A percentile compares a stretch with the other conserved stretches of the same genome.
These are phyloP conservation scores for Tulasnella sp. DNA, from an alignment of 768 basidiomycete genomes.

Conservation along the genomic window DNA sequence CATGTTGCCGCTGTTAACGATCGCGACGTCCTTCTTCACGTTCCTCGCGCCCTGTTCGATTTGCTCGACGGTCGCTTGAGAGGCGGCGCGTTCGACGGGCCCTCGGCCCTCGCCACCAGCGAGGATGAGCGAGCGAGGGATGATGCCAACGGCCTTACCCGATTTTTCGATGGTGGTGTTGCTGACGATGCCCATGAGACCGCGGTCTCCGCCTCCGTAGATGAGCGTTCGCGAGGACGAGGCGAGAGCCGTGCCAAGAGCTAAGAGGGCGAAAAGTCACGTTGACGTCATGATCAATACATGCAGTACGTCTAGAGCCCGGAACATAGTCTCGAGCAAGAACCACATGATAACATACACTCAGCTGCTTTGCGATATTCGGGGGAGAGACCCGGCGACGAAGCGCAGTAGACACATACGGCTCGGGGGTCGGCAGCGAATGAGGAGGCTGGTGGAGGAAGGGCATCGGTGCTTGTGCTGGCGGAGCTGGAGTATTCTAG, in stretches of 20 bases:
- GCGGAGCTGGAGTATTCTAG: background rate
- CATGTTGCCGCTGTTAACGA: constrained; percentile 33
- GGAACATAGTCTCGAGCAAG: no score
- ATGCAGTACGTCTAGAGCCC: no score
- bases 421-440: constrained; percentile 18
- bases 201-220: constrained; percentile 80
- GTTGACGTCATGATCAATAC: no score
- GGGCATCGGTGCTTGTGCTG: background rate
- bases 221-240: constrained; percentile 52
- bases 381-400: constrained; percentile 59
- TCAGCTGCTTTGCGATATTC: constrained; percentile 64
- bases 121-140: constrained; percentile 70
- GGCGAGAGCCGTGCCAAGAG: no score
- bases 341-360: constrained; percentile 48
- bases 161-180: constrained; percentile 58
- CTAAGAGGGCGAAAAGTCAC: no score
- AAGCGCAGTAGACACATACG: constrained; percentile 69
- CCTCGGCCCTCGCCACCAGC: constrained; percentile 55
- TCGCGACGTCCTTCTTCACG: background rate
- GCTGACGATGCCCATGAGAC: constrained; percentile 84
- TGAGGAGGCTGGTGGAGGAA: background rate
- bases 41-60: background rate
- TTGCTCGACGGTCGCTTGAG: background rate
- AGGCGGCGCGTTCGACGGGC: background rate
- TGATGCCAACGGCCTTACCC: constrained; percentile 70